Conservation (phyloP, 805 yeast genomes). For the Candida berthetii region DNA sequence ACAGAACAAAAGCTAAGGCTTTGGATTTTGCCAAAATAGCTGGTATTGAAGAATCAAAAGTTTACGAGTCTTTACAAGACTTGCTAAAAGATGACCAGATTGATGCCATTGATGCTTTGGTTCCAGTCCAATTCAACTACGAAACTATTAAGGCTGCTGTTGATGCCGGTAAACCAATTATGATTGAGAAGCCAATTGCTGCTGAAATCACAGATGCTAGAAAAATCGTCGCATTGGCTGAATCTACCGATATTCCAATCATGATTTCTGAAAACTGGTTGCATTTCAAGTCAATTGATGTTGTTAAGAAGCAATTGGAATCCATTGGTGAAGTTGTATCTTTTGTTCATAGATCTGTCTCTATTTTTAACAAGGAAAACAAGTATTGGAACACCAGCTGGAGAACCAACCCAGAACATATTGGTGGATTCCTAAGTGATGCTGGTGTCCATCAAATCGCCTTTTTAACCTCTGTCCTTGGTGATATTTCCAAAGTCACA, state of each 20-base stretch:
- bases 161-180: slow-evolving; percentile 64
- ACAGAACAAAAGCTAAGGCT: slow-evolving; percentile 80
- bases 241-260: slow-evolving; percentile 53
- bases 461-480: slow-evolving; percentile 70
- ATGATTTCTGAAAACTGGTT: slow-evolving; percentile 80
- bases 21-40: slow-evolving; percentile 63
- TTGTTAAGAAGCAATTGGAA: slow-evolving; percentile 48
- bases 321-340: slow-evolving; percentile 63
- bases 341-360: slow-evolving; percentile 62
- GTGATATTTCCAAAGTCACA: slow-evolving; percentile 58
- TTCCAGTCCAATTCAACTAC: slow-evolving; percentile 75
- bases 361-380: slow-evolving; percentile 53
- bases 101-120: slow-evolving; percentile 72
- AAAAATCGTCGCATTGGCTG: slow-evolving; percentile 62
- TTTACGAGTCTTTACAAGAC: slow-evolving; percentile 56
- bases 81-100: slow-evolving; percentile 57
- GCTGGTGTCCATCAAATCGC: slow-evolving; percentile 95
- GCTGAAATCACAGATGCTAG: slow-evolving; percentile 72
- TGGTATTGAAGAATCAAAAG: slow-evolving; percentile 39
- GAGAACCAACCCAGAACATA: slow-evolving; percentile 82
- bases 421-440: slow-evolving; percentile 84
- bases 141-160: slow-evolving; percentile 61
- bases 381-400: slow-evolving; percentile 64
- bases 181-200: slow-evolving; percentile 85
- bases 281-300: slow-evolving; percentile 48